Evolutionary conservation across 106 monocot genomes (phyloP).

Genomic region (Posidonia australis): DNA sequence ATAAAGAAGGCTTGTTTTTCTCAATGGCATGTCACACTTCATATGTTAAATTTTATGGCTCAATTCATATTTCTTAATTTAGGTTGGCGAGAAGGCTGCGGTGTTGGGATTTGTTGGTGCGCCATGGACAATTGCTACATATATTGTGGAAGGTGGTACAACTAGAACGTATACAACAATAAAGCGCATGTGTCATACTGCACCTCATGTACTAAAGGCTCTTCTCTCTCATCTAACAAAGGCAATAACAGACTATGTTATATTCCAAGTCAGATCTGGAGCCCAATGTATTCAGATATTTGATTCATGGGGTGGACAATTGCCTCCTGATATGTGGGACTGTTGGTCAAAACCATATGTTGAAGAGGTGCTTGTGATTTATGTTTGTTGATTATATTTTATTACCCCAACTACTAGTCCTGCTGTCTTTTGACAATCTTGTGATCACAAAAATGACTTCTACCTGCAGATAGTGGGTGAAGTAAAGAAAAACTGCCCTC

Average conservation of each 20-base stretch:
- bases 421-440: not conserved
- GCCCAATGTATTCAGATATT: conserved; percentile 96
- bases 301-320: conserved; percentile 96
- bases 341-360: conserved; percentile 93
- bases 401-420: not conserved
- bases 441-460: not conserved
- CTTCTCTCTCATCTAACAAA: conserved; percentile 73
- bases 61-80: not conserved
- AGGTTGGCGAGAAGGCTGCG: conserved; percentile 84
- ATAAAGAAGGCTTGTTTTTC: not conserved
- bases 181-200: conserved; percentile 80
- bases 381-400: not conserved
- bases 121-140: conserved; percentile 98
- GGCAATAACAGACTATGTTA: conserved; percentile 77
- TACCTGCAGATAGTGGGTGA: conserved; percentile 60
- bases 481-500: conserved; percentile 58
- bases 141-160: conserved; percentile 93
- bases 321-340: conserved; percentile 91
- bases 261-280: conserved; percentile 83
- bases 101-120: conserved; percentile 90
- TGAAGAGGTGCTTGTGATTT: conserved; percentile 43
- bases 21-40: not conserved
- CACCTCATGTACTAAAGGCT: conserved; percentile 56
- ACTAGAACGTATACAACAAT: conserved; percentile 74
- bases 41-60: not conserved